These are phyloP conservation scores for Mycosarcoma maydis DNA, from an alignment of 1,284 basidiomycete genomes.

Conservation along the genomic window DNA sequence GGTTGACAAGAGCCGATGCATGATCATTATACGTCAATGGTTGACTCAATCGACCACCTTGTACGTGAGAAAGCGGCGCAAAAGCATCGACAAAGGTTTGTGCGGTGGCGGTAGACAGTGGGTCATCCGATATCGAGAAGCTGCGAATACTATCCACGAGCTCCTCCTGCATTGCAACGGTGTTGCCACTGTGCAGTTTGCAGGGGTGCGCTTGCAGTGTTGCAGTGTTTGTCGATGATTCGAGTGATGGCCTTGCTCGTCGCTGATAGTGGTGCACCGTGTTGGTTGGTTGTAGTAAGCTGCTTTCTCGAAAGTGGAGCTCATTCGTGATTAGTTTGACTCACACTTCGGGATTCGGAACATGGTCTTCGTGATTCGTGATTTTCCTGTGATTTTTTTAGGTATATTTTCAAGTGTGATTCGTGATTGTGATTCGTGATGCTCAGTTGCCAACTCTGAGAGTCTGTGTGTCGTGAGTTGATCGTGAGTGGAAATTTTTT, in stretches of 20 bases:
- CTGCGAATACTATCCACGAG: slow-evolving; percentile 21
- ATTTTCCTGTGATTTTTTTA: no score
- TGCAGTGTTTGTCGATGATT: no score
- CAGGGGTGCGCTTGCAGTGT: no score
- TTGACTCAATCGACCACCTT: neutral
- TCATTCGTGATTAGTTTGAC: no score
- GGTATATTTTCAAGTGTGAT: no score
- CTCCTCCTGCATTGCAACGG: slow-evolving; percentile 18
- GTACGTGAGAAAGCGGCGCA: slow-evolving; percentile 19
- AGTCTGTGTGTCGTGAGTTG: no score
- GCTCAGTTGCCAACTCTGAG: no score
- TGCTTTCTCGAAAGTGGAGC: slow-evolving; percentile 9
- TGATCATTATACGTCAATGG: neutral
- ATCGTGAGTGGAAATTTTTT: no score
- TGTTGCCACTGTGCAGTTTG: neutral
- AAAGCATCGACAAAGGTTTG: slow-evolving; percentile 37
- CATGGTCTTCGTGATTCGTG: no score
- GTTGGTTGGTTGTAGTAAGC: no score
- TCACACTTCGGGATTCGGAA: slow-evolving; percentile 13
- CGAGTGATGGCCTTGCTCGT: slow-evolving; percentile 1
- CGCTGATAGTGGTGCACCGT: no score
- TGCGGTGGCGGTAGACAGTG: slow-evolving; percentile 37
- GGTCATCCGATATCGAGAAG: slow-evolving; percentile 37
- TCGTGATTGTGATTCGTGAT: no score
- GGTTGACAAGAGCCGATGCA: neutral